phyloP scores from a whole-genome alignment of 306 rosid species.

The Trifolium fragiferum region DNA sequence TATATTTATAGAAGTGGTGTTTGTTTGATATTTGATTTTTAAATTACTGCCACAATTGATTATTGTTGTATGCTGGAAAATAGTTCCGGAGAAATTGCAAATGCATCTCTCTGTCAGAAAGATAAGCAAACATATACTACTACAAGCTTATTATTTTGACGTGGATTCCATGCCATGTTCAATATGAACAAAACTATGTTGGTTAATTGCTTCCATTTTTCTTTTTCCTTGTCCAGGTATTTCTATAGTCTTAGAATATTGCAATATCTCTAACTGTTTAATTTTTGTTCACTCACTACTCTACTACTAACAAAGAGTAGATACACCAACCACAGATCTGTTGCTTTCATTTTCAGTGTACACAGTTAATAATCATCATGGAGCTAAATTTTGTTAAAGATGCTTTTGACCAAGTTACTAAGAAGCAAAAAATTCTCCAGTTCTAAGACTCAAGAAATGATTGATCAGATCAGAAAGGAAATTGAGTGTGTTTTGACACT shows the following conservation, averaged over 20 bases:
- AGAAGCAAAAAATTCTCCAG: conserved; percentile 77
- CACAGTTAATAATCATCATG: conserved; percentile 55
- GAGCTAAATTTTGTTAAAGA: conserved; percentile 73
- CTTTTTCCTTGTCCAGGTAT: background rate
- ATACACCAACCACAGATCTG: too few relatives aligned
- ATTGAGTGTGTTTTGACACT: conserved; percentile 62
- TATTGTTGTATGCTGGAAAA: background rate
- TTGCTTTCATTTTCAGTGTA: background rate
- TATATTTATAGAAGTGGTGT: too few relatives aligned
- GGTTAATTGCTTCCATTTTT: background rate
- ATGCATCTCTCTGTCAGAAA: background rate
- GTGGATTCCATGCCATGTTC: background rate
- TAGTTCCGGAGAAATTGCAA: background rate
- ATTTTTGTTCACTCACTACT: background rate
- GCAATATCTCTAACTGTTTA: background rate
- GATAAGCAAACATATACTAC: background rate
- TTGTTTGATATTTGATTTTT: background rate
- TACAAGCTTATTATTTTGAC: background rate
- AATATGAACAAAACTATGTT: background rate
- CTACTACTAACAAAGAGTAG: background rate
- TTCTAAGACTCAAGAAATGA: conserved; percentile 69
- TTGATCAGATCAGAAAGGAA: conserved; percentile 66
- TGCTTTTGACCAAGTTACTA: conserved; percentile 71
- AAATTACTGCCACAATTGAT: background rate
- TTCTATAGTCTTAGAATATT: background rate